These are phyloP conservation scores for Myochromella boudieri DNA, from an alignment of 768 basidiomycete genomes.

Conservation along the genomic window DNA sequence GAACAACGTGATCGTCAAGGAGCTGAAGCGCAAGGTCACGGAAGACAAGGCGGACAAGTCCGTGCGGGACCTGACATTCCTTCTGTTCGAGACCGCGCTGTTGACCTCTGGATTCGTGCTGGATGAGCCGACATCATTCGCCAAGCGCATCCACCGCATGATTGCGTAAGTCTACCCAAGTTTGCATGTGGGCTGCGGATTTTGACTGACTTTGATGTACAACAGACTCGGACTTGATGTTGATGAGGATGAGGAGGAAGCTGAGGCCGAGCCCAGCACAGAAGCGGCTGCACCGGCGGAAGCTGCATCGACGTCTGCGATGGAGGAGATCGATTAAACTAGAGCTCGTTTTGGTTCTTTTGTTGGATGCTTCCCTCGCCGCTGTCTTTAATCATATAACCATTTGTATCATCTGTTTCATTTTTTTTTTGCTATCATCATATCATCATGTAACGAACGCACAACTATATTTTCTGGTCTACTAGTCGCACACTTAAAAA, in stretches of 20 bases:
- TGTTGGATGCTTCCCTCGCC: no score
- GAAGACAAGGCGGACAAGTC: constrained; percentile 99
- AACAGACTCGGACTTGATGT: constrained; percentile 80
- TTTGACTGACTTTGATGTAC: neutral
- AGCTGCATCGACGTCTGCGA: constrained; percentile 71
- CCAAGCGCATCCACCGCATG: constrained; percentile 97
- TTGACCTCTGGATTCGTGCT: constrained; percentile 95
- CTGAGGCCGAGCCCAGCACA: constrained; percentile 36
- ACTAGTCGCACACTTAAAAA: no score
- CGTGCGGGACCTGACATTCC: constrained; percentile 92
- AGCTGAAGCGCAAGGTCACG: constrained; percentile 91
- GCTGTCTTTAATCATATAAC: no score
- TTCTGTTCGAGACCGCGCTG: constrained; percentile 95
- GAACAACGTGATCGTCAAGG: constrained; percentile 89
- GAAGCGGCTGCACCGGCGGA: constrained; percentile 55
- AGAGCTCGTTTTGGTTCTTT: constrained; percentile 6
- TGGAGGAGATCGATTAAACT: constrained; percentile 94
- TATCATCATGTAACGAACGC: constrained; percentile 26
- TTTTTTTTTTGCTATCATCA: constrained; percentile 24
- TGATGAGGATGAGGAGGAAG: constrained; percentile 70
- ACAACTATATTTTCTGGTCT: no score
- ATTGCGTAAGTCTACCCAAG: constrained; percentile 57
- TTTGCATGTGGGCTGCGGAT: constrained; percentile 7
- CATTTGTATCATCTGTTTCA: no score
- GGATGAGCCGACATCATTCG: constrained; percentile 92